A percentile compares a stretch with the other conserved stretches of the same genome.
phyloP scores from a whole-genome alignment of 2,329 filamentous ascomycete species.

The Beauveria scarabaeidicola region DNA sequence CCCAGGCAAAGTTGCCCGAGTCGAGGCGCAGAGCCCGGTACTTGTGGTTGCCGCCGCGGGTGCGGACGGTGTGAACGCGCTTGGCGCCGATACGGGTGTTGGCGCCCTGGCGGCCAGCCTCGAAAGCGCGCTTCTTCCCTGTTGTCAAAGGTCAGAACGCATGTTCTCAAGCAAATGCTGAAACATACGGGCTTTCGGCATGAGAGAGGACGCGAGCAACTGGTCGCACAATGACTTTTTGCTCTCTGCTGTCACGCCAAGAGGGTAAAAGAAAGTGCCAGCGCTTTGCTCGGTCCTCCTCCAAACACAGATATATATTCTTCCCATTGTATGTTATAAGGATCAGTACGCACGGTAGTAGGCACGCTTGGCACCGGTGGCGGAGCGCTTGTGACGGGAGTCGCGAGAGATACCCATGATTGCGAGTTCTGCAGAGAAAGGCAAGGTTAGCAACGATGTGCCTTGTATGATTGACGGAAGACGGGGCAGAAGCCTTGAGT shows the following conservation, averaged over 20 bases:
- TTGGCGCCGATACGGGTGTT: constrained; percentile 98
- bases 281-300: background rate
- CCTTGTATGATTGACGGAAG: background rate
- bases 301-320: constrained; percentile 9
- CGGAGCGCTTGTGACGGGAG: constrained; percentile 99
- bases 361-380: constrained; percentile 95
- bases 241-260: background rate
- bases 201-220: background rate
- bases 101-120: constrained; percentile 98
- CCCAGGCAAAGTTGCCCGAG: constrained; percentile 98
- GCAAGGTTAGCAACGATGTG: constrained; percentile 17
- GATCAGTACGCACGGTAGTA: constrained; percentile 65
- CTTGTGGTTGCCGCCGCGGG: constrained; percentile 98
- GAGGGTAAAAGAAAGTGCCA: background rate
- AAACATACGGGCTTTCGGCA: constrained; percentile 61
- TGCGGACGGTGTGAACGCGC: constrained; percentile 94
- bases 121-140: constrained; percentile 97
- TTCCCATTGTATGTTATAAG: constrained; percentile 13
- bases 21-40: constrained; percentile 99
- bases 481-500: background rate
- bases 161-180: constrained; percentile 34
- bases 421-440: constrained; percentile 53
- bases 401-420: constrained; percentile 99
- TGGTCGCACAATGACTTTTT: background rate
- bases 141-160: constrained; percentile 67